phyloP scores from a whole-genome alignment of 73 alveolate species.

The Halteria grandinella region DNA sequence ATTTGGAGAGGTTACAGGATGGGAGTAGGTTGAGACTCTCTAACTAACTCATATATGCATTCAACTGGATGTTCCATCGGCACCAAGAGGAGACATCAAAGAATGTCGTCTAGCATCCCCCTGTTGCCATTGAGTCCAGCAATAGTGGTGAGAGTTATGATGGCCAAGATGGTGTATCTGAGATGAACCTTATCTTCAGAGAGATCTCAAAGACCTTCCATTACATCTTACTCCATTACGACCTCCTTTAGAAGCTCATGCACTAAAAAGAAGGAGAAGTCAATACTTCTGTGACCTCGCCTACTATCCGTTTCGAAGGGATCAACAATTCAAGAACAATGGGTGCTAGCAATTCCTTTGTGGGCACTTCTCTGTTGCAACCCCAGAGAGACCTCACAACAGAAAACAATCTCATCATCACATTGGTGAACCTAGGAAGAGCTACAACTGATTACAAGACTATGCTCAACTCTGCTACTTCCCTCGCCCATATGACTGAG shows the following conservation, averaged over 20 bases:
- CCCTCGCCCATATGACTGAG: slow-evolving; percentile 73
- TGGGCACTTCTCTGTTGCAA: no score
- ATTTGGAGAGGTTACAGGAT: slow-evolving; percentile 35
- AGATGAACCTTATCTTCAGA: slow-evolving; percentile 48
- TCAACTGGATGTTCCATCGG: slow-evolving; percentile 74
- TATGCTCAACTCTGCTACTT: slow-evolving; percentile 65
- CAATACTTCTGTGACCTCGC: no score
- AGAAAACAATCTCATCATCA: slow-evolving; percentile 56
- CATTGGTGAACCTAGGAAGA: slow-evolving; percentile 63
- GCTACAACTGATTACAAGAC: slow-evolving; percentile 64
- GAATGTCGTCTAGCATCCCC: no score
- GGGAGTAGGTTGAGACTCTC: slow-evolving; percentile 37
- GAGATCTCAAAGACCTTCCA: slow-evolving; percentile 66
- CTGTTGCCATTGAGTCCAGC: no score
- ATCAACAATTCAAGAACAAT: no score
- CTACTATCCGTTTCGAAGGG: no score
- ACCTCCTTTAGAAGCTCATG: slow-evolving; percentile 48
- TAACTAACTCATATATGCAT: slow-evolving; percentile 53
- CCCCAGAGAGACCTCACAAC: slow-evolving; percentile 29
- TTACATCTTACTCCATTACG: slow-evolving; percentile 64
- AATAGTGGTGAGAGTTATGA: no score
- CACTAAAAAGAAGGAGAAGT: no score
- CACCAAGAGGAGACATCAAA: no score
- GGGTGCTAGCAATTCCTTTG: no score
- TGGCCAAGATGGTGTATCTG: no score